phyloP scores from a whole-genome alignment of 2,329 filamentous ascomycete species.

The Didymella lethalis region DNA sequence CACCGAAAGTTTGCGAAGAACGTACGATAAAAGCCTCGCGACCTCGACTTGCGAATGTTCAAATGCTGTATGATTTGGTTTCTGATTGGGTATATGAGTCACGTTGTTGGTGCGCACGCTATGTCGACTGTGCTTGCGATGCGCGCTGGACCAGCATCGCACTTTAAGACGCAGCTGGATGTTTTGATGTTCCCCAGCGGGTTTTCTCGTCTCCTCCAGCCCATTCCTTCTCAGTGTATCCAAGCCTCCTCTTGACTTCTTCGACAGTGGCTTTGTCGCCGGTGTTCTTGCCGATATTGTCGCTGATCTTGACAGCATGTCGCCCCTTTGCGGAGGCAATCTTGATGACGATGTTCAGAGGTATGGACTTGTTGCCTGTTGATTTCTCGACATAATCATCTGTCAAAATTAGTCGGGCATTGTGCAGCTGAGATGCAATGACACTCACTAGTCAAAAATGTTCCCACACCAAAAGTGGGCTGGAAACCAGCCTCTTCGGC shows the following conservation, averaged over 20 bases:
- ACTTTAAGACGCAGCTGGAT: conserved; percentile 22
- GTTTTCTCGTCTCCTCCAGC: conserved; percentile 81
- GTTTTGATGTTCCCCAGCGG: conserved; percentile 71
- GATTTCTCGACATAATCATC: conserved; percentile 82
- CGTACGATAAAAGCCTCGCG: too few species aligned
- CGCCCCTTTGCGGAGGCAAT: conserved; percentile 82
- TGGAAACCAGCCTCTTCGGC: conserved; percentile 82
- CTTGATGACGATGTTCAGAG: conserved; percentile 98
- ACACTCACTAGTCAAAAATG: conserved; percentile 80
- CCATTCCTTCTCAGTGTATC: conserved; percentile 88
- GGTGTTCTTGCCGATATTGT: conserved; percentile 91
- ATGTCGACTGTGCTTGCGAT: too few species aligned
- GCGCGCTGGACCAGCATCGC: too few species aligned
- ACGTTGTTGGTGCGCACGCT: too few species aligned
- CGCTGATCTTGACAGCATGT: conserved; percentile 88
- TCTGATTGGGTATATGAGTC: too few species aligned
- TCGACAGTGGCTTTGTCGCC: conserved; percentile 81
- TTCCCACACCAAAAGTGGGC: conserved; percentile 92
- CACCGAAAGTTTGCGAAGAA: too few species aligned
- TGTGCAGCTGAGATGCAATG: neutral
- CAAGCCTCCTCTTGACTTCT: conserved; percentile 83
- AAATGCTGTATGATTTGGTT: too few species aligned
- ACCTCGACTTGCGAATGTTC: too few species aligned
- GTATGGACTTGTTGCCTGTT: conserved; percentile 82
- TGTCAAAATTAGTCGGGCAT: conserved; percentile 38